Evolutionary conservation across 306 rosid genomes (phyloP).

Genomic region (Medicago ruthenica): DNA sequence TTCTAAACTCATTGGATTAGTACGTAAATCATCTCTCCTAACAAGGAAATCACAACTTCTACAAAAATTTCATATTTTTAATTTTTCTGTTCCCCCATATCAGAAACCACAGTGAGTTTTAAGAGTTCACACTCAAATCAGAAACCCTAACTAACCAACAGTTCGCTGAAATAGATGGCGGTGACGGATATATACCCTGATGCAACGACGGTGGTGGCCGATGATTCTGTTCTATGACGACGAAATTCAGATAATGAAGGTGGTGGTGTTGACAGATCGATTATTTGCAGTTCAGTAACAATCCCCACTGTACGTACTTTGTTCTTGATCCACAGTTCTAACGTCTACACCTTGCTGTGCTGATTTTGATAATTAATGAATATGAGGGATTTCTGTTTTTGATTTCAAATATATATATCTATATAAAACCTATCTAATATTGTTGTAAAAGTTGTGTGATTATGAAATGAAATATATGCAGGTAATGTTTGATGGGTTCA

Average conservation of each 20-base stretch:
- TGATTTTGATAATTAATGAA: too few relatives aligned
- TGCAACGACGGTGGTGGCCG: background rate
- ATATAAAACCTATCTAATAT: too few relatives aligned
- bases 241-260: background rate
- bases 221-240: background rate
- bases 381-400: background rate
- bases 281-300: background rate
- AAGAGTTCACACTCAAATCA: background rate
- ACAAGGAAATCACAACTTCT: background rate
- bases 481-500: too few relatives aligned
- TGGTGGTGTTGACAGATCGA: background rate
- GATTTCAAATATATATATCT: too few relatives aligned
- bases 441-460: too few relatives aligned
- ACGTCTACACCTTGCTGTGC: too few relatives aligned
- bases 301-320: background rate
- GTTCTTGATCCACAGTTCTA: background rate
- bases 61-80: background rate
- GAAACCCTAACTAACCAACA: conserved; percentile 1
- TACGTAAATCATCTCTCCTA: background rate
- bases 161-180: background rate
- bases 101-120: background rate
- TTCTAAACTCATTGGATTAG: background rate
- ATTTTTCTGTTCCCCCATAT: background rate
- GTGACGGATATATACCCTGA: background rate
- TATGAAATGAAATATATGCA: too few relatives aligned